phyloP scores from a whole-genome alignment of 2,329 filamentous ascomycete genomes.

The Fusarium sp. region DNA sequence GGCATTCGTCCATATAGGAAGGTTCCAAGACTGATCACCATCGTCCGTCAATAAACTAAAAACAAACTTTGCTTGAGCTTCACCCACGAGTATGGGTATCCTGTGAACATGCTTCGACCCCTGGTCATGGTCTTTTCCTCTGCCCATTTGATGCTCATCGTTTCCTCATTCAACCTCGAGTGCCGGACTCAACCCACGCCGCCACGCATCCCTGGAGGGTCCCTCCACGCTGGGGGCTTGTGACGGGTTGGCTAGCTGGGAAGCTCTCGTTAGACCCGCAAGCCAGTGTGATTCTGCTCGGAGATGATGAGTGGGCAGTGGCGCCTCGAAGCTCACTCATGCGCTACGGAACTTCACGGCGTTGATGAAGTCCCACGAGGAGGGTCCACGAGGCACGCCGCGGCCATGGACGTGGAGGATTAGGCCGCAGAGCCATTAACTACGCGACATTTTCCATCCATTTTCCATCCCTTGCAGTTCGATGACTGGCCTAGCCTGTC shows the following conservation, averaged over 20 bases:
- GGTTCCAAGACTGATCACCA: background rate
- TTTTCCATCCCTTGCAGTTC: slow-evolving; percentile 12
- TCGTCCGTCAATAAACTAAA: background rate
- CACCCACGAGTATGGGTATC: background rate
- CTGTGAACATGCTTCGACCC: background rate
- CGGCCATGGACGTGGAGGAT: slow-evolving; percentile 24
- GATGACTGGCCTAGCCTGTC: slow-evolving; percentile 4
- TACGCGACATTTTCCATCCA: slow-evolving; percentile 32
- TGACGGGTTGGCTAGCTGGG: slow-evolving; percentile 20
- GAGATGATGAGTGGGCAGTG: slow-evolving; percentile 37
- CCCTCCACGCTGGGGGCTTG: slow-evolving; percentile 14
- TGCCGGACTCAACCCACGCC: slow-evolving; percentile 18
- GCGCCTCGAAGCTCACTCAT: slow-evolving; percentile 12
- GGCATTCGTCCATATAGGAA: slow-evolving; percentile 4
- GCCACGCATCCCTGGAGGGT: slow-evolving; percentile 32
- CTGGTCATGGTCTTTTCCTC: background rate
- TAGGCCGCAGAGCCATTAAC: slow-evolving; percentile 17
- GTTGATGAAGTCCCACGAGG: slow-evolving; percentile 27
- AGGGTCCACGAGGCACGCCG: slow-evolving; percentile 29
- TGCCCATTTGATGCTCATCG: slow-evolving; percentile 18
- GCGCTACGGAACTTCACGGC: slow-evolving; percentile 27
- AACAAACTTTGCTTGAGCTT: slow-evolving; percentile 7
- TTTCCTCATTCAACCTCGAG: slow-evolving; percentile 19
- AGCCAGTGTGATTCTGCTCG: slow-evolving; percentile 31
- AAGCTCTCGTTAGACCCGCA: slow-evolving; percentile 20